Evolutionary conservation across 352 stramenopile genomes (phyloP), one percentile per base, ranked within the genome.

Genomic region (Phytophthora sansomeana): DNA sequence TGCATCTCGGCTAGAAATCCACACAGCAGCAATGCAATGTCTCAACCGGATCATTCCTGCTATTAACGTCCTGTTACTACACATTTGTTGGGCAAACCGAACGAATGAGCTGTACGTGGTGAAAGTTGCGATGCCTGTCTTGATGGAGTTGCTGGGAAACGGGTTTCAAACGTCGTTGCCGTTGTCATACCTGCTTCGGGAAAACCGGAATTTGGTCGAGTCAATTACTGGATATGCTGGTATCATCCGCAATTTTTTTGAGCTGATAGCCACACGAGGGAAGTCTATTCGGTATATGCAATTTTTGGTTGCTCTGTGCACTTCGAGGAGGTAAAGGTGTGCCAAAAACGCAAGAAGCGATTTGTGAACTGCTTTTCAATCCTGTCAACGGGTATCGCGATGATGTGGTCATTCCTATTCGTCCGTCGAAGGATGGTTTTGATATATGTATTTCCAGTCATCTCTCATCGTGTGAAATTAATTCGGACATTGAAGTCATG

Each of bases 271-370:
- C 47, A 78, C 78, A 9, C 67, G 80, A 39, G 81, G 84, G 9
- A 86, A 85, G 42, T 91, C 81, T 0, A 89, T 91, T 30, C 78
- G 84, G 10, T 92, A 89, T 47, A 80, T 92, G 74, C 84, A 92
- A 53, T 92, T 90, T 61, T 59, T 92, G 21, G 81, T 90, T 26
- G 81, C 83, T 14, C 62, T 91, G 55, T 92, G 84, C 54, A 89
- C 74, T 5, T 89, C 80, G 16, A 62, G n/a, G 77, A 21, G 84
- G 84, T 3, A 77, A 73, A 36, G 84, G 81, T 0, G 70, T 92
- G 0, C 80, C 80, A 0, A 92, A 92, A 65, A 90, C 81, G 3
- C 84, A 92, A 48, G 81, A 92, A 74, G 75, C 83, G 6, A 89
- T 92, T 41, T 91, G 80, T 44, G 81, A 91, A 13, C 46, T 92